Evolutionary conservation across 1,284 basidiomycete genomes (phyloP).

Genomic region (Volvariella surrecta): DNA sequence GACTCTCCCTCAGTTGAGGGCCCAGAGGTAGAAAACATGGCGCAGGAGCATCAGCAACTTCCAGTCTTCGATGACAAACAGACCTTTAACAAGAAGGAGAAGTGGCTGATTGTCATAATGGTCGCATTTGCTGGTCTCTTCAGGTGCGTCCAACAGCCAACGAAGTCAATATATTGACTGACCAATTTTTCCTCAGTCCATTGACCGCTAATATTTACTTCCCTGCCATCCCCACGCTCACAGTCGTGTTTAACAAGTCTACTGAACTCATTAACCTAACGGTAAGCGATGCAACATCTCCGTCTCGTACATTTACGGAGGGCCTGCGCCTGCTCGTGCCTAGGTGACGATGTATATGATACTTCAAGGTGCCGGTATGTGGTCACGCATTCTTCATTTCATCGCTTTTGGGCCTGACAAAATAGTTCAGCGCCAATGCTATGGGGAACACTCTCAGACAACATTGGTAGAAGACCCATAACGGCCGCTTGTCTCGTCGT

Average conservation of each 20-base stretch:
- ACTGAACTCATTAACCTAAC: slow-evolving; percentile 68
- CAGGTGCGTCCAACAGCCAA: slow-evolving; percentile 31
- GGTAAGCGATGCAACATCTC: slow-evolving; percentile 16
- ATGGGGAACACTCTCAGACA: slow-evolving; percentile 55
- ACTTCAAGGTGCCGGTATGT: slow-evolving; percentile 39
- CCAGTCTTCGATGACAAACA: too few species aligned
- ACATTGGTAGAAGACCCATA: slow-evolving; percentile 44
- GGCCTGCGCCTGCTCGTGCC: too few species aligned
- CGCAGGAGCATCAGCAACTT: too few species aligned
- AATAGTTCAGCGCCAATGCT: slow-evolving; percentile 43
- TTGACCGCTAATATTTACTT: slow-evolving; percentile 73
- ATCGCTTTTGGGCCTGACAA: background rate
- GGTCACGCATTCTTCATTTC: background rate
- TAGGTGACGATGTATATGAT: slow-evolving; percentile 71
- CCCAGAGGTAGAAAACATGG: too few species aligned
- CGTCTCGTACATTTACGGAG: background rate
- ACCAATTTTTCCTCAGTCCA: slow-evolving; percentile 33
- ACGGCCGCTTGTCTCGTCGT: slow-evolving; percentile 46
- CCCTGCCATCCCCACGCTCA: slow-evolving; percentile 65
- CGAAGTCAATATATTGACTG: background rate
- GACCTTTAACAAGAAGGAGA: too few species aligned
- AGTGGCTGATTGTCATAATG: slow-evolving; percentile 59
- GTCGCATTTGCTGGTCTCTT: slow-evolving; percentile 51
- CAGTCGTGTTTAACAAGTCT: slow-evolving; percentile 51
- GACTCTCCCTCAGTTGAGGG: too few species aligned